These are phyloP conservation scores for Phyllosticta paracitricarpa DNA, from an alignment of 2,329 filamentous ascomycete genomes.

Conservation along the genomic window DNA sequence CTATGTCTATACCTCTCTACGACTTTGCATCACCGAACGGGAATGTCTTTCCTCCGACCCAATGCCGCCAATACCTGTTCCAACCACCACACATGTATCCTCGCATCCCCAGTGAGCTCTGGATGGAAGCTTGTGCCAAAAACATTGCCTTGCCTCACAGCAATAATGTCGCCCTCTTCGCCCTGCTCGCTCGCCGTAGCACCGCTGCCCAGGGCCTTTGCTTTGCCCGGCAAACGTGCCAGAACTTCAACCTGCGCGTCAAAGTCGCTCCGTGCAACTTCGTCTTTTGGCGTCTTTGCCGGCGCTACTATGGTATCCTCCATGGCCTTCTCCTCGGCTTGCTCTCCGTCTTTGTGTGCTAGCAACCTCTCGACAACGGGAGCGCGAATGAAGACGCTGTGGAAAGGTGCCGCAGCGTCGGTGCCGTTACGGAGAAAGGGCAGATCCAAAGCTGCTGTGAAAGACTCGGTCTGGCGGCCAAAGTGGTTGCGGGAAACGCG, in stretches of 20 bases:
- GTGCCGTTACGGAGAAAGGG: constrained; percentile 48
- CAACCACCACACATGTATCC: constrained; percentile 94
- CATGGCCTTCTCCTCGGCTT: constrained; percentile 36
- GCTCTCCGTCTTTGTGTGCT: constrained; percentile 39
- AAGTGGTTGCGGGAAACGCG: constrained; percentile 92
- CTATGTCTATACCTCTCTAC: neutral
- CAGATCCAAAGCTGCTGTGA: constrained; percentile 64
- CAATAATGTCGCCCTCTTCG: constrained; percentile 67
- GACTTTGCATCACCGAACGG: neutral
- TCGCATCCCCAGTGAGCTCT: constrained; percentile 75
- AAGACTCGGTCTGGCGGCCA: constrained; percentile 85
- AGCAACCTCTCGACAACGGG: constrained; percentile 84
- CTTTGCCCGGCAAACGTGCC: constrained; percentile 45
- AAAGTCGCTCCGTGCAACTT: constrained; percentile 35
- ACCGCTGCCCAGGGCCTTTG: constrained; percentile 37
- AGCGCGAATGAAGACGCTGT: constrained; percentile 85
- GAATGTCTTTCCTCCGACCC: constrained; percentile 9
- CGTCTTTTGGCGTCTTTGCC: constrained; percentile 37
- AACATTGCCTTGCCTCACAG: constrained; percentile 81
- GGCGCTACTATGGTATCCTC: constrained; percentile 50
- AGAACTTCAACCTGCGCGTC: constrained; percentile 47
- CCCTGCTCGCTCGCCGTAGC: constrained; percentile 36
- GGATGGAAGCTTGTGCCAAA: constrained; percentile 95
- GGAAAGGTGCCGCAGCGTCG: constrained; percentile 44
- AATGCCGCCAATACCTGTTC: constrained; percentile 46